These are phyloP conservation scores for Priceomyces melissophilus DNA, from an alignment of 805 yeast species.

Conservation along the genomic window DNA sequence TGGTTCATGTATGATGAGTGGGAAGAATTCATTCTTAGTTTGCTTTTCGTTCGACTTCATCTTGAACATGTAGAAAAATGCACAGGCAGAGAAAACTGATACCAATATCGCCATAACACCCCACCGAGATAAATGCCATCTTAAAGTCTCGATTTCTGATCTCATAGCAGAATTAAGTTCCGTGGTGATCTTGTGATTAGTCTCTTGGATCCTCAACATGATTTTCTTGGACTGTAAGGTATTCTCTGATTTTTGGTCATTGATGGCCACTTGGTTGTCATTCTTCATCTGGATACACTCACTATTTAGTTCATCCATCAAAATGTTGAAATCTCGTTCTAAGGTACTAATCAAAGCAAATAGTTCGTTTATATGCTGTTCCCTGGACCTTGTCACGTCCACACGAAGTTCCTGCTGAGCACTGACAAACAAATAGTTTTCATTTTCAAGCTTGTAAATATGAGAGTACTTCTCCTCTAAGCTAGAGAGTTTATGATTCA, in stretches of 20 bases:
- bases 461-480: slow-evolving; percentile 49
- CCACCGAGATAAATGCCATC: slow-evolving; percentile 92
- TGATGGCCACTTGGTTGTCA: slow-evolving; percentile 77
- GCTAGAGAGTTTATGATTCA: slow-evolving; percentile 39
- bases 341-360: slow-evolving; percentile 64
- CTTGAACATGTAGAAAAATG: slow-evolving; percentile 50
- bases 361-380: slow-evolving; percentile 62
- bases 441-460: slow-evolving; percentile 76
- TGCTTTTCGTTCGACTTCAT: slow-evolving; percentile 15
- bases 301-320: slow-evolving; percentile 70
- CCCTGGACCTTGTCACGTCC: slow-evolving; percentile 72
- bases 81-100: slow-evolving; percentile 53
- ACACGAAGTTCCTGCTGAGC: slow-evolving; percentile 84
- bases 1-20: slow-evolving; percentile 42
- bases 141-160: slow-evolving; percentile 79
- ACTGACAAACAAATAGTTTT: slow-evolving; percentile 83
- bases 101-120: slow-evolving; percentile 75
- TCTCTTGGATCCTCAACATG: slow-evolving; percentile 70
- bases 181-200: slow-evolving; percentile 79
- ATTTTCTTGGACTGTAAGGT: slow-evolving; percentile 68
- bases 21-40: slow-evolving; percentile 35
- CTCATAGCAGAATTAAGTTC: slow-evolving; percentile 77
- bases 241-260: slow-evolving; percentile 83
- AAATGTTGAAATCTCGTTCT: slow-evolving; percentile 66
- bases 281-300: slow-evolving; percentile 60